These are phyloP conservation scores for Erodium moschatum DNA, from an alignment of 441 rosid genomes.

Conservation along the genomic window DNA sequence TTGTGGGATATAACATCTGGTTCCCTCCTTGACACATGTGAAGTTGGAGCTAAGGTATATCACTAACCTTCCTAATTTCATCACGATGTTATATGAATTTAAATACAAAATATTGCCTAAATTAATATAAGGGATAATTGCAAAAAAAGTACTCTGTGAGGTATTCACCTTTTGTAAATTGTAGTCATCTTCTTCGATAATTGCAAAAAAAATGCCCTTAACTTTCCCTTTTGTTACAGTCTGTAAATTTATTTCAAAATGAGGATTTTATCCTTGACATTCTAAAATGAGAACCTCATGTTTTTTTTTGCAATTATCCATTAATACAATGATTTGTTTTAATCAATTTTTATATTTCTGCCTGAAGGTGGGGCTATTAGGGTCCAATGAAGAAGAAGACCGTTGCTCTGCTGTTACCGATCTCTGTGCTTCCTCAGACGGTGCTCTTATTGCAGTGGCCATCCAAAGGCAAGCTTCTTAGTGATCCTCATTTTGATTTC, in stretches of 20 bases:
- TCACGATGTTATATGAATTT: too few relatives aligned
- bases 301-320: too few relatives aligned
- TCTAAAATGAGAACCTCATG: too few relatives aligned
- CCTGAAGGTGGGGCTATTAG: constrained; percentile 46
- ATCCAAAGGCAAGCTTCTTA: constrained; percentile 50
- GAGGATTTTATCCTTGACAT: too few relatives aligned
- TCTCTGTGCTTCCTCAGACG: constrained; percentile 47
- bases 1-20: constrained; percentile 79
- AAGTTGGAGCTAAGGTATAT: constrained; percentile 56
- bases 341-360: constrained; percentile 25
- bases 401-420: constrained; percentile 44
- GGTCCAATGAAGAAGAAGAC: constrained; percentile 36
- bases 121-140: background rate
- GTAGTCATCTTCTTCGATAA: too few relatives aligned
- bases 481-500: background rate
- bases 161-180: too few relatives aligned
- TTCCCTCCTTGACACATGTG: constrained; percentile 73
- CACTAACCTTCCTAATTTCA: background rate
- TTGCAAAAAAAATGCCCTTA: too few relatives aligned
- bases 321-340: constrained; percentile 8
- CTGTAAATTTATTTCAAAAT: too few relatives aligned
- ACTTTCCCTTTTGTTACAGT: too few relatives aligned
- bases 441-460: constrained; percentile 55
- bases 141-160: too few relatives aligned
- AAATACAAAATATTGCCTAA: background rate